Conservation (phyloP, 257 asterid species). For the Dorcoceras hygrometricum region DNA sequence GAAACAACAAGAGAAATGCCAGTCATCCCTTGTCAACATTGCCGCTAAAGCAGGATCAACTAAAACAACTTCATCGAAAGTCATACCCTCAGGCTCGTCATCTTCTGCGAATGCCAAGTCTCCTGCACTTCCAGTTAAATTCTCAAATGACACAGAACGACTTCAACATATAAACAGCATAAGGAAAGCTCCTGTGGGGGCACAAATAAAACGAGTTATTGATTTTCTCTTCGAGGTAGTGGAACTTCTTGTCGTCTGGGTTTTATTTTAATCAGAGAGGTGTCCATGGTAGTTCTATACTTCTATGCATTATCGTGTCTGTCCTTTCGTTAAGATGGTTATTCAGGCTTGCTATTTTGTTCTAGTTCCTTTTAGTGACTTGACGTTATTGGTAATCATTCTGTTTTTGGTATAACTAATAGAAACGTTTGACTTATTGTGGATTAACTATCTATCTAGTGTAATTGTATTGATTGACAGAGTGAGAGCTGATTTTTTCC, state of each 20-base stretch:
- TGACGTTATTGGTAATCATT: background rate
- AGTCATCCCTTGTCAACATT: constrained; percentile 43
- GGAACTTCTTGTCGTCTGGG: background rate
- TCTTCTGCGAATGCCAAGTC: constrained; percentile 44
- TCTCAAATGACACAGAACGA: constrained; percentile 77
- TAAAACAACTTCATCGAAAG: constrained; percentile 38
- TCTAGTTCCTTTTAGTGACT: background rate
- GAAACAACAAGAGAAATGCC: constrained; percentile 73
- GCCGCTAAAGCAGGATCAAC: constrained; percentile 48
- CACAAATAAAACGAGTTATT: constrained; percentile 92
- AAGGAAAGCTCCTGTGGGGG: constrained; percentile 90
- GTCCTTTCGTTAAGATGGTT: background rate
- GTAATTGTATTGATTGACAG: background rate
- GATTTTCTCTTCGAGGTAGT: constrained; percentile 74
- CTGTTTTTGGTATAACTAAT: background rate
- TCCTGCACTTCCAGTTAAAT: constrained; percentile 57
- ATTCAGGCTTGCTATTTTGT: background rate
- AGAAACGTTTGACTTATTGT: background rate
- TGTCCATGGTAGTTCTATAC: no score
- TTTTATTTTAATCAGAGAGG: background rate
- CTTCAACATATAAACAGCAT: constrained; percentile 88
- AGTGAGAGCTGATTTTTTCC: background rate
- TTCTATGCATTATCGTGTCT: background rate
- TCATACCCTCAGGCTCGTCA: constrained; percentile 30
- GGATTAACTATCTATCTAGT: background rate